Evolutionary conservation across 495 filamentous ascomycete genomes (phyloP), one percentile per base, ranked within the genome.

Genomic region (Trichoderma orchidacearum): DNA sequence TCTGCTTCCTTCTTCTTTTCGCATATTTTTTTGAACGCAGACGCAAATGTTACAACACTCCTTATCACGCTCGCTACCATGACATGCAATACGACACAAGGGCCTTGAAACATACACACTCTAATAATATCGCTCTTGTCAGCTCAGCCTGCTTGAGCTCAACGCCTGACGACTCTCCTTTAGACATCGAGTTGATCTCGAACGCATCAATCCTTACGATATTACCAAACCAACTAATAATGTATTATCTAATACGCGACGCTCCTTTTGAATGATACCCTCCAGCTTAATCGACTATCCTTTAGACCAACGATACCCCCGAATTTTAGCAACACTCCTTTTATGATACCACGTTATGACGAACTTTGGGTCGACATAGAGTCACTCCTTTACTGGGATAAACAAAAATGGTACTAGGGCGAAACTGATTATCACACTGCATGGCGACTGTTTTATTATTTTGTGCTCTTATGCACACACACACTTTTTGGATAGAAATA

Each of bases 41-140:
- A 74, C 75, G 75, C 75, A 66, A 67, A 72, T 72, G 67, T 72
- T 61, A 70, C 63, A 64, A 69, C 59, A 51, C 27, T 60, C 59
- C 55, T 60, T 60, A 30, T 18, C 3, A 57, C 54, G 25, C 34
- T 34, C 55, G 55, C 38, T 53, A 60, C 56, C 21, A 30, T n/a
- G 23, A 5, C 12, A 48, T 8, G 27, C 18, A 48, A 25, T 15
- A 48, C 58, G 41, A 59, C 30, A 28, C n/a, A 53, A 23, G 32
- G 48, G 35, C 51, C 51, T 53, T 52, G 30, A n/a, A n/a, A n/a
- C n/a, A n/a, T n/a, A n/a, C n/a, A n/a, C n/a, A n/a, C n/a, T n/a
- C n/a, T n/a, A n/a, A n/a, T n/a, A n/a, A n/a, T 50, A 3, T 53
- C 11, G 25, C 36, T 36, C 50, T 31, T 35, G 29, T 30, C 51